Conservation (phyloP, 2,329 filamentous ascomycete genomes). For the Ophiosphaerella korrae region DNA sequence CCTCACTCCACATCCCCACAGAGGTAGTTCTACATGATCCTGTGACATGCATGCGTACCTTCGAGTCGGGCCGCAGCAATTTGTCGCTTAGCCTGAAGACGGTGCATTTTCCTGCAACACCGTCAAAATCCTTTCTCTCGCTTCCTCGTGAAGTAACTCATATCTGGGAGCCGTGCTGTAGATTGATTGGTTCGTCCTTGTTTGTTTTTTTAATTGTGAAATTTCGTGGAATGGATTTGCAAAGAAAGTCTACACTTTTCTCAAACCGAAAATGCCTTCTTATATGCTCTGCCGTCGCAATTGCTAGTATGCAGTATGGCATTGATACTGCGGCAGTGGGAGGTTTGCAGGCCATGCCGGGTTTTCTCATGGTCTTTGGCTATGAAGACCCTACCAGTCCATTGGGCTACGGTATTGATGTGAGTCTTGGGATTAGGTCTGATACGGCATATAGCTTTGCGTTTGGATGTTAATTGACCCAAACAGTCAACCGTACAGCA, state of each 20-base stretch:
- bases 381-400: constrained; percentile 49
- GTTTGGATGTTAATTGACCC: no score
- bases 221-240: constrained; percentile 5
- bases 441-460: no score
- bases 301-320: constrained; percentile 60
- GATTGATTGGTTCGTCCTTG: no score
- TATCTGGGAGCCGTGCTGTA: no score
- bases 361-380: constrained; percentile 58
- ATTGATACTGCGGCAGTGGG: constrained; percentile 56
- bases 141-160: no score
- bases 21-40: no score
- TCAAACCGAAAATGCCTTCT: constrained; percentile 52
- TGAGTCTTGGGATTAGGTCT: constrained; percentile 19
- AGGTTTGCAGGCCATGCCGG: constrained; percentile 48
- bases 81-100: no score
- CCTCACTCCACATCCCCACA: background rate
- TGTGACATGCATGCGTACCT: background rate
- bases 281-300: constrained; percentile 54
- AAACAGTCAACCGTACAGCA: constrained; percentile 56
- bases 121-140: no score
- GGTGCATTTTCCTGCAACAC: no score
- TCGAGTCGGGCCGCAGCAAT: background rate
- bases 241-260: constrained; percentile 23
- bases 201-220: background rate
- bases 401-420: constrained; percentile 51